A percentile compares a stretch with the other conserved stretches of the same genome.
Evolutionary conservation across 352 stramenopile species (phyloP).

Genomic region (Globisporangium middletonii): DNA sequence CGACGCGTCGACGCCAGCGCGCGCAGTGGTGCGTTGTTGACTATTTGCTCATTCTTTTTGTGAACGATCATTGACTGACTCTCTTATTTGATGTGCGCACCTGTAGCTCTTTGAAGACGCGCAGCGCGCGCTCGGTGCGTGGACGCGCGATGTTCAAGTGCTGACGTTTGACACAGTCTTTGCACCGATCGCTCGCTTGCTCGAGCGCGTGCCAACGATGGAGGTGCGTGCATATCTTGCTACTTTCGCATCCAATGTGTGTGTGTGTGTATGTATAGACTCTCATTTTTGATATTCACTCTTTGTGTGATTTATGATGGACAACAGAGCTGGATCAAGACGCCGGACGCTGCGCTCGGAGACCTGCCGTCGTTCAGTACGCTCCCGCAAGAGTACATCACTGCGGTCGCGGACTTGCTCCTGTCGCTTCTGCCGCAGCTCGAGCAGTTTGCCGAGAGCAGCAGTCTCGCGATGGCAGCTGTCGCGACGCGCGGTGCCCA

Average conservation of each 20-base stretch:
- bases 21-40: constrained; percentile 9
- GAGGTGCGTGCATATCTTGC: constrained; percentile 19
- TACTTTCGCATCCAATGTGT: not conserved
- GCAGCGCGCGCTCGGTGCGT: constrained; percentile 32
- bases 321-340: constrained; percentile 43
- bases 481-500: constrained; percentile 44
- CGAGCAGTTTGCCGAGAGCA: constrained; percentile 76
- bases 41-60: not conserved
- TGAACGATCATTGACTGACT: not conserved
- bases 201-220: constrained; percentile 42
- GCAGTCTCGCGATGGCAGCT: constrained; percentile 44
- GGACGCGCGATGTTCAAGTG: constrained; percentile 50
- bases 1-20: constrained; percentile 13
- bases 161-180: constrained; percentile 77
- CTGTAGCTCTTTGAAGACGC: constrained; percentile 43
- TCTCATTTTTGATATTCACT: not conserved
- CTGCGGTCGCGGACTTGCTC: constrained; percentile 65
- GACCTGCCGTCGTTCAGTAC: constrained; percentile 73
- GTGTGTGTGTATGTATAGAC: not conserved
- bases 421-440: constrained; percentile 75
- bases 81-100: not conserved
- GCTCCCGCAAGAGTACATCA: constrained; percentile 85
- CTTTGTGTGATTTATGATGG: constrained; percentile 2
- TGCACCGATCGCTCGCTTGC: constrained; percentile 40
- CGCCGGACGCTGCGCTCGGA: constrained; percentile 30